These are phyloP conservation scores for Jackrogersella multiformis DNA, from an alignment of 495 filamentous ascomycete species.

Conservation along the genomic window DNA sequence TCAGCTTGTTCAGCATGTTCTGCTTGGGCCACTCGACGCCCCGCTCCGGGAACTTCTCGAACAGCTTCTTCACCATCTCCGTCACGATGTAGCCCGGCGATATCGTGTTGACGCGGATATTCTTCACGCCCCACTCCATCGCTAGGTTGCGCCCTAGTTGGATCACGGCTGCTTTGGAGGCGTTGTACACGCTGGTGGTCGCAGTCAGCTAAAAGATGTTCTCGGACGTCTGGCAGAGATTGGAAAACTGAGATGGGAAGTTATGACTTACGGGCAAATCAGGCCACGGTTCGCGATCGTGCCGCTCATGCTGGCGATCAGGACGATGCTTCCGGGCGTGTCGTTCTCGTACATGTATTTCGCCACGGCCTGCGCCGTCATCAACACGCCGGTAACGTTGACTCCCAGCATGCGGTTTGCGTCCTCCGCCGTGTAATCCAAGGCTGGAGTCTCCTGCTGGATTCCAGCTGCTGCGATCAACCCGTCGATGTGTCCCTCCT, in stretches of 20 bases:
- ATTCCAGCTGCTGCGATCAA: conserved; percentile 84
- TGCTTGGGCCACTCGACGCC: conserved; percentile 80
- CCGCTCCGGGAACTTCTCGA: conserved; percentile 78
- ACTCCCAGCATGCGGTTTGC: conserved; percentile 72
- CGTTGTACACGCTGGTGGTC: conserved; percentile 85
- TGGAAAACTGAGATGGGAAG: no score
- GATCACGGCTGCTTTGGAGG: conserved; percentile 86
- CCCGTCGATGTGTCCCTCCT: conserved; percentile 79
- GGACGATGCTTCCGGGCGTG: conserved; percentile 69
- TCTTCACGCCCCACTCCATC: conserved; percentile 82
- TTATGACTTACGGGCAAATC: conserved; percentile 54
- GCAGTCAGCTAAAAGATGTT: conserved; percentile 60
- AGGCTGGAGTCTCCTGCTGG: conserved; percentile 74
- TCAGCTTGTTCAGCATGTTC: conserved; percentile 88
- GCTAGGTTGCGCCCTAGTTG: conserved; percentile 89
- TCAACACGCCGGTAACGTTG: conserved; percentile 80
- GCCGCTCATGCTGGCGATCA: conserved; percentile 84
- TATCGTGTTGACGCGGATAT: conserved; percentile 94
- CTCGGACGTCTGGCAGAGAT: background rate
- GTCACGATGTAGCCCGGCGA: conserved; percentile 96
- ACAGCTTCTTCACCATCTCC: conserved; percentile 85
- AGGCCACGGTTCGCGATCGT: conserved; percentile 74
- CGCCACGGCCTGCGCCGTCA: conserved; percentile 79
- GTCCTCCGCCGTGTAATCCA: conserved; percentile 73
- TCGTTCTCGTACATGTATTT: conserved; percentile 74